Base-by-base conservation (phyloP, 129 eudicot species). In the Artemisia annua region DNA sequence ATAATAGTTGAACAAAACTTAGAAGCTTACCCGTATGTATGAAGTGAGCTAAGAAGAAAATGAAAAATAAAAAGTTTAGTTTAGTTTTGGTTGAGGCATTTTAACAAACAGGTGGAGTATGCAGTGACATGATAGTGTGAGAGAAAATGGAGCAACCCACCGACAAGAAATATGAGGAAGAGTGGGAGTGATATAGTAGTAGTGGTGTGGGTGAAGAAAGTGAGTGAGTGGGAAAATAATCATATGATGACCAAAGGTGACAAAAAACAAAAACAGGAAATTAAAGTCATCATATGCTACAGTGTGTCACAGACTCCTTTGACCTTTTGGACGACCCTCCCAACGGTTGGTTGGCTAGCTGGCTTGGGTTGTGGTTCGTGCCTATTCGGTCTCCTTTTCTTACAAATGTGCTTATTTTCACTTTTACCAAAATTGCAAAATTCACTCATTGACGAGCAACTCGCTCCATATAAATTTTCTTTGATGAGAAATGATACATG, bases 121-220 rank as follows among this genome's bases (percentile, higher is more conserved):
- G n/a, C n/a, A n/a, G n/a, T n/a, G n/a, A n/a, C n/a, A 52, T 49
- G 70, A 39, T 4, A 62, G 22, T 75, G 74, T 67, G n/a, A 22
- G 17, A 63, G 16, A 46, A 66, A n/a, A n/a, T n/a, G n/a, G 60
- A 51, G 63, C 68, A 69, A 49, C 5, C 11, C 75, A 77, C 81
- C 81, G 81, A 77, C 81, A 72, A 20, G 76, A 22, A 17, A 60
- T n/a, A 67, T 17, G n/a, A n/a, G n/a, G 57, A 13, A 19, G 13
- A 57, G 13, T 57, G 57, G 57, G 49, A 66, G 35, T 17, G 18
- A 17, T 18, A 17, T 2, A 67, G 59, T 10, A 26, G 5, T n/a
- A 32, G 73, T 44, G 73, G 73, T 57, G 80, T 58, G 26, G 75
- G 69, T 48, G 69, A 76, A 48, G 75, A 76, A 68, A 68, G 73